Conservation (phyloP, 768 basidiomycete species). For the Hypsizygus marmoreus region DNA sequence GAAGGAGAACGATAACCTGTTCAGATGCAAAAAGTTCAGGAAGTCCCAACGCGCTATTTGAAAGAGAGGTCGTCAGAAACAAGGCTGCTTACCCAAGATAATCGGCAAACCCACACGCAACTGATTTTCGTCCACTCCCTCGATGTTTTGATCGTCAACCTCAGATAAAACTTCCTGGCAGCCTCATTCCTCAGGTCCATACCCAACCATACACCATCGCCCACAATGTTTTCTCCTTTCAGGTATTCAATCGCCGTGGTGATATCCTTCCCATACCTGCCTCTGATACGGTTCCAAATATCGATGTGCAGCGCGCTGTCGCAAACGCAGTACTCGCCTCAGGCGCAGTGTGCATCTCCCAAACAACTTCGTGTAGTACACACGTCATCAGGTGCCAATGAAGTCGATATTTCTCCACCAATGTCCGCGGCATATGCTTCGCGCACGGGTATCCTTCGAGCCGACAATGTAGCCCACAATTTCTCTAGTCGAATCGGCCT, state of each 20-base stretch:
- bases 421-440: constrained; percentile 62
- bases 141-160: constrained; percentile 60
- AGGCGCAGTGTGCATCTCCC: constrained; percentile 42
- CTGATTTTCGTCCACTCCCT: constrained; percentile 47
- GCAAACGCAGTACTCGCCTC: constrained; percentile 59
- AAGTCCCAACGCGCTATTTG: constrained; percentile 1
- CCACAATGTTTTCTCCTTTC: constrained; percentile 36
- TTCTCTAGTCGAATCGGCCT: constrained; percentile 42
- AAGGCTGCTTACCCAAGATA: constrained; percentile 15
- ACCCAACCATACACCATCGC: constrained; percentile 63
- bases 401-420: constrained; percentile 52
- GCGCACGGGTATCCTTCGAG: constrained; percentile 59
- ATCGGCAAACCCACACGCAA: constrained; percentile 55
- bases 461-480: constrained; percentile 74
- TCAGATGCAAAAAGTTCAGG: too few species aligned
- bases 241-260: constrained; percentile 53
- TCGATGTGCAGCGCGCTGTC: constrained; percentile 76
- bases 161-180: constrained; percentile 61
- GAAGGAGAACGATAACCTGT: too few species aligned
- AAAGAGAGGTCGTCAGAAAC: not conserved
- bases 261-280: constrained; percentile 66
- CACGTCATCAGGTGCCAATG: constrained; percentile 40
- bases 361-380: constrained; percentile 37
- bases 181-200: constrained; percentile 60
- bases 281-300: constrained; percentile 64